phyloP scores from a whole-genome alignment of 2,329 filamentous ascomycete species.

The Fusarium miscanthi region DNA sequence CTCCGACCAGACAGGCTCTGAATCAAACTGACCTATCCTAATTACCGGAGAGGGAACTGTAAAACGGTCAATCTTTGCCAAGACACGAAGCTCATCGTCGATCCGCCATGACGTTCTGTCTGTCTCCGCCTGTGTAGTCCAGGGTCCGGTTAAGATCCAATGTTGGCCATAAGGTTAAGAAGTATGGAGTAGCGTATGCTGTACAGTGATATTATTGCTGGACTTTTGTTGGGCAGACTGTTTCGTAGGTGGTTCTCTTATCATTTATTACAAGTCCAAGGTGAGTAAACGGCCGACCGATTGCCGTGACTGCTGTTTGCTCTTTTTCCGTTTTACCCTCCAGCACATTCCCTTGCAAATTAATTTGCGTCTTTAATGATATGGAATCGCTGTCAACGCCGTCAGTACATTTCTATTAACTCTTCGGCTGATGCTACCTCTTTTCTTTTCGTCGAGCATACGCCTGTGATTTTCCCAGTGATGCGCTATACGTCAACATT shows the following conservation, averaged over 20 bases:
- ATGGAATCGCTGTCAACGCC: conserved; percentile 2
- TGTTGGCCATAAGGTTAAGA: conserved; percentile 25
- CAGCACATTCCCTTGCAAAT: conserved; percentile 10
- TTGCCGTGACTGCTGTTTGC: conserved; percentile 9
- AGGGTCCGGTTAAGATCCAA: conserved; percentile 29
- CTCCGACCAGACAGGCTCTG: not conserved
- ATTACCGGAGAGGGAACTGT: conserved; percentile 3
- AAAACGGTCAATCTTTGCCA: conserved; percentile 24
- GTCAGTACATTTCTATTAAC: not conserved
- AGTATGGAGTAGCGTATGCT: conserved; percentile 29
- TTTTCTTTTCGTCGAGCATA: not conserved
- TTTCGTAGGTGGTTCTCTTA: conserved; percentile 32
- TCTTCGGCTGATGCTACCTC: not conserved
- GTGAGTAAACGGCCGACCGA: conserved; percentile 23
- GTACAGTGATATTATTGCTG: conserved; percentile 22
- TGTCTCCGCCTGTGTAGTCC: conserved; percentile 18
- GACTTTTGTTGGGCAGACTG: conserved; percentile 28
- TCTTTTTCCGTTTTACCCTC: conserved; percentile 14
- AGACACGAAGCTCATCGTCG: conserved; percentile 35
- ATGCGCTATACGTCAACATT: conserved; percentile 21
- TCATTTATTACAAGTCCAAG: conserved; percentile 30
- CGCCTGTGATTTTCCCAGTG: conserved; percentile 10
- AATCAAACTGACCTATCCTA: conserved; percentile 23
- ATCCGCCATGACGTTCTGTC: conserved; percentile 36
- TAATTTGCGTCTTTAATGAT: conserved; percentile 25